Evolutionary conservation across 2,329 filamentous ascomycete species (phyloP), one percentile per base, ranked within the genome.

Genomic region (Venturia aucupariae): DNA sequence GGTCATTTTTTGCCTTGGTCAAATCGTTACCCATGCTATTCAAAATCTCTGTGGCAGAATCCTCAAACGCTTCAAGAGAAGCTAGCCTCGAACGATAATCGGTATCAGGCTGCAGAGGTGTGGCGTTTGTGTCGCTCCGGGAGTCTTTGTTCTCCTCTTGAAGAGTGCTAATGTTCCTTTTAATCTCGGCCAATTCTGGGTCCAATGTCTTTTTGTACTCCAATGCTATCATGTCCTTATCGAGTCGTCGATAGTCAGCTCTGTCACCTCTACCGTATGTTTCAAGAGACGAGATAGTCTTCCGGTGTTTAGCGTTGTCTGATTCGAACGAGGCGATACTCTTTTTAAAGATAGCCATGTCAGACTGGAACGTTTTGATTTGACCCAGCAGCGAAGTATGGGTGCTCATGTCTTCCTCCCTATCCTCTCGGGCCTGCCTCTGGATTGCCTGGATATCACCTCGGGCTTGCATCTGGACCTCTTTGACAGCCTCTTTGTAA

Each of bases 351-450:
- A n/a, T 10, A 10, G 13, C 15, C 10, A 57, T n/a, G 2, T 35
- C 51, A 32, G 51, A 57, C 30, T 57, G 51, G 19, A 57, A 57
- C 17, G 51, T 19, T 35, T 35, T 57, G 51, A 57, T 57, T n/a
- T 57, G 8, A 2, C 51, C 51, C 3, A 57, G 51, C 1, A 57
- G 27, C 3, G 3, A 8, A 19, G 15, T 15, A 35, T 57, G 30
- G 30, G 51, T 57, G 6, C 27, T 10, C 15, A 57, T 17, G 4
- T 57, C 51, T n/a, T 57, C 51, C 2, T 57, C 30, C 30, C 51
- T 38, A 22, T 55, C 30, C 17, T 30, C 7, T 17, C 51, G 51
- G 24, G 51, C 51, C 35, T 55, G 27, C 27, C 15, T 55, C 51
- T 55, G 51, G n/a, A 55, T 55, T 30, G 30, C 51, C 30, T 55